A percentile compares a stretch with the other conserved stretches of the same genome.
Conservation (phyloP, 2,329 filamentous ascomycete genomes). For the Ceratocystis destructans region DNA sequence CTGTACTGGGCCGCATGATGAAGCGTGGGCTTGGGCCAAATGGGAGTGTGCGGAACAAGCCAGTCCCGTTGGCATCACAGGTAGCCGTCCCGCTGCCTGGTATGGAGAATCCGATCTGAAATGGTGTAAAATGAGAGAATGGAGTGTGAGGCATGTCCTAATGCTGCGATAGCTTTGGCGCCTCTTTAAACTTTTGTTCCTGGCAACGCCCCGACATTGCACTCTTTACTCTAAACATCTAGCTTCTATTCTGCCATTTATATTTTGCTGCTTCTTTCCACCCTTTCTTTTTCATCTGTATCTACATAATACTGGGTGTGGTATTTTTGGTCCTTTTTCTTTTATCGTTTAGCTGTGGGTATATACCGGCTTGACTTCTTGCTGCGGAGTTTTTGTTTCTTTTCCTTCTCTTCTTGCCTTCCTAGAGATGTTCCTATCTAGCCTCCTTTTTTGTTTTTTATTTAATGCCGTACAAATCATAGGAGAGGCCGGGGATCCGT, state of each 20-base stretch:
- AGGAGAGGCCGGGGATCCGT: background rate
- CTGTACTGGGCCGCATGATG: slow-evolving; percentile 77
- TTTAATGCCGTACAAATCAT: slow-evolving; percentile 1
- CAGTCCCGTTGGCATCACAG: slow-evolving; percentile 19
- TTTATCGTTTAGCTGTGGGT: background rate
- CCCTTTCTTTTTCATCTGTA: slow-evolving; percentile 5
- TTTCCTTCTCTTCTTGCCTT: slow-evolving; percentile 8
- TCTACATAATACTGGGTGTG: background rate
- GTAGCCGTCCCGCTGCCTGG: slow-evolving; percentile 25
- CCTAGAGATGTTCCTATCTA: background rate
- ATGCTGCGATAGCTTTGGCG: background rate
- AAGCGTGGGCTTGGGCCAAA: slow-evolving; percentile 48
- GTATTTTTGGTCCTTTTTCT: slow-evolving; percentile 9
- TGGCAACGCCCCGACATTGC: background rate
- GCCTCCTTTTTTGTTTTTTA: background rate
- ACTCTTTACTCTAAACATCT: background rate
- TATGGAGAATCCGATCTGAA: slow-evolving; percentile 35
- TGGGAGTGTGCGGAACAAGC: slow-evolving; percentile 25
- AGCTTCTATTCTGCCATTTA: slow-evolving; percentile 1
- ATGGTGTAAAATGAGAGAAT: background rate
- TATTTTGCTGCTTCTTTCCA: slow-evolving; percentile 1
- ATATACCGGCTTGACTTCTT: background rate
- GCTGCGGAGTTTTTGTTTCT: background rate
- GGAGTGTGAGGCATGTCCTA: background rate
- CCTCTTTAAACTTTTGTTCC: background rate